Conservation (phyloP, 805 yeast genomes). For the Tetrapisispora taiwanensis region DNA sequence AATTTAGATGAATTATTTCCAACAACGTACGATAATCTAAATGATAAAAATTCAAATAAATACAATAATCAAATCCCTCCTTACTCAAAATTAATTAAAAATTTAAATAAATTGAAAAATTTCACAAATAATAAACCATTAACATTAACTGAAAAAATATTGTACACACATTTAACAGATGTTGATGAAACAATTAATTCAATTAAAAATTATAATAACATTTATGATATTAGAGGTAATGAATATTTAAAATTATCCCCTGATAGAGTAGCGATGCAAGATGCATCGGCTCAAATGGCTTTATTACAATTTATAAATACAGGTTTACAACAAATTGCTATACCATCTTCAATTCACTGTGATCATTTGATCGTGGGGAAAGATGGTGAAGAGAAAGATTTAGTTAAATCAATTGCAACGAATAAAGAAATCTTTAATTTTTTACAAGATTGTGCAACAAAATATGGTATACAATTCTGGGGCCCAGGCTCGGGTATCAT, state of each 20-base stretch:
- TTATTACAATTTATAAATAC: slow-evolving; percentile 96
- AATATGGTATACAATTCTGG: slow-evolving; percentile 97
- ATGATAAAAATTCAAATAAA: background rate
- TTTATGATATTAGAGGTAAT: slow-evolving; percentile 63
- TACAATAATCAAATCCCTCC: slow-evolving; percentile 53
- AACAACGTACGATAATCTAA: background rate
- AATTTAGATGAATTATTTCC: slow-evolving; percentile 1
- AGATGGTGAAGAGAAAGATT: slow-evolving; percentile 80
- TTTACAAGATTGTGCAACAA: slow-evolving; percentile 83
- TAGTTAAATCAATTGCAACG: slow-evolving; percentile 67
- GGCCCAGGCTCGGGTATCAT: slow-evolving; percentile 98
- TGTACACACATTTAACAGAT: slow-evolving; percentile 83
- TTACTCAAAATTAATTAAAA: slow-evolving; percentile 60
- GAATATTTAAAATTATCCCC: slow-evolving; percentile 89
- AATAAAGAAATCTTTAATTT: slow-evolving; percentile 95
- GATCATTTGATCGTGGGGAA: slow-evolving; percentile 97
- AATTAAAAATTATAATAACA: slow-evolving; percentile 24
- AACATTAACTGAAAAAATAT: slow-evolving; percentile 88
- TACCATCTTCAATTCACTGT: slow-evolving; percentile 95
- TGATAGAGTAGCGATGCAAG: slow-evolving; percentile 98
- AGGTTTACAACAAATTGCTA: slow-evolving; percentile 75
- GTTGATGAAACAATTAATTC: slow-evolving; percentile 53
- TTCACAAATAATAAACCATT: slow-evolving; percentile 65
- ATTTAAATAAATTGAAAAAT: slow-evolving; percentile 51
- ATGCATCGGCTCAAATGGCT: slow-evolving; percentile 99